Evolutionary conservation across 345 rosid species (phyloP).

Genomic region (Acer campestre): DNA sequence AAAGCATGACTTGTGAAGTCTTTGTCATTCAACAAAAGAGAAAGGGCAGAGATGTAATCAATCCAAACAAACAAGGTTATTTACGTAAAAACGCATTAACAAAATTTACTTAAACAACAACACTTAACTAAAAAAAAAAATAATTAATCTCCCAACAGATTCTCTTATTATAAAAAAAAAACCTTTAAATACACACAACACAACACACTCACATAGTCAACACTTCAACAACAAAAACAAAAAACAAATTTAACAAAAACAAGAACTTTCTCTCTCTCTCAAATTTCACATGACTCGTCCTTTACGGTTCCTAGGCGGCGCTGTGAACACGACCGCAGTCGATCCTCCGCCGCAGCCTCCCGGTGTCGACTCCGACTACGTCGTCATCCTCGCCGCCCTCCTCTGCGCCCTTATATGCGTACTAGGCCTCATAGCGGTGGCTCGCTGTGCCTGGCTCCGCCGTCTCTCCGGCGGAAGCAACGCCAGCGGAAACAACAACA

Average conservation of each 20-base stretch:
- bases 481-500: neutral
- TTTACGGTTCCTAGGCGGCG: slow-evolving; percentile 50
- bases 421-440: slow-evolving; percentile 80
- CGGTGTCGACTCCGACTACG: slow-evolving; percentile 65
- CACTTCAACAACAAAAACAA: neutral
- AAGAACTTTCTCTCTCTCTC: neutral
- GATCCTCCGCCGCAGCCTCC: slow-evolving; percentile 25
- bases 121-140: neutral
- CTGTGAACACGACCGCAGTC: slow-evolving; percentile 35
- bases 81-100: neutral
- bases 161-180: neutral
- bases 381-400: slow-evolving; percentile 81
- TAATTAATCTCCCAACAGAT: neutral
- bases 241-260: too few species aligned
- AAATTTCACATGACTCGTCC: slow-evolving; percentile 69
- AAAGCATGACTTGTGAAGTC: slow-evolving; percentile 15
- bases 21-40: neutral
- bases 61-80: neutral
- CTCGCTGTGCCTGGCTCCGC: slow-evolving; percentile 93
- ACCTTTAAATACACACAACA: neutral
- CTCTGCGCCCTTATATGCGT: slow-evolving; percentile 87
- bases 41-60: neutral
- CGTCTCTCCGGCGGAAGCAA: slow-evolving; percentile 43
- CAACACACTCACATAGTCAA: neutral
- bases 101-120: too few species aligned